Base-by-base conservation (phyloP, 352 stramenopile species). In the Pythium grandisporangium region DNA sequence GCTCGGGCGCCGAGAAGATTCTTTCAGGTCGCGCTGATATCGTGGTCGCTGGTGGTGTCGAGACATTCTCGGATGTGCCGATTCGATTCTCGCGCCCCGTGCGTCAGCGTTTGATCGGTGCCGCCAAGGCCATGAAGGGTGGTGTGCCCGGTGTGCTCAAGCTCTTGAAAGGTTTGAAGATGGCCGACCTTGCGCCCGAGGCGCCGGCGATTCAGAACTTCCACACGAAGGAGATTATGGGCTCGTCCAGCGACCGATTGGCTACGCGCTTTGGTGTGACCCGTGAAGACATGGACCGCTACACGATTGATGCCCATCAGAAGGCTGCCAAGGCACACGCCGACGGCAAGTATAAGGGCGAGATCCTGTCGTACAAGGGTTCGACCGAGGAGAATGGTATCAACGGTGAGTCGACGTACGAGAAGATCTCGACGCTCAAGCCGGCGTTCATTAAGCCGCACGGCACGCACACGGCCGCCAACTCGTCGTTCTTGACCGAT, bases 181-280 rank as follows among this genome's bases (percentile, higher is more conserved):
- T 92, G 38, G 75, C 77, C 38, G 86, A 96, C 48, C 66, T 93
- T 45, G 74, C 77, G 3, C 84, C 96, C 1, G 96, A 99, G 44
- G 93, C 95, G 0, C 96, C 96, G 2, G 94, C 95, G 2, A 99
- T 99, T 66, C 89, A 96, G 40, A 99, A 99, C 68, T 99, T 98
- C 62, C 97, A 96, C 43, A 99, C 96, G 11, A 93, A 90, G 32
- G 96, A 99, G 67, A 84, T 99, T 21, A 99, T 99, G 96, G 96
- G 96, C n/a, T 93, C 97, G 40, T 96, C 73, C 17, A 96, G 74
- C 36, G 96, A 99, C 74, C 85, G 95, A 22, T 70, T 99, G 4
- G 70, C 85, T 3, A 82, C 84, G 10, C 75, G 81, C 12, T 99
- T 99, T 64, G 95, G 95, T 41, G 84, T 99, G 19, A 96, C 86